Conservation (phyloP, 495 filamentous ascomycete genomes). For the Astrothelium subdiscretum region DNA sequence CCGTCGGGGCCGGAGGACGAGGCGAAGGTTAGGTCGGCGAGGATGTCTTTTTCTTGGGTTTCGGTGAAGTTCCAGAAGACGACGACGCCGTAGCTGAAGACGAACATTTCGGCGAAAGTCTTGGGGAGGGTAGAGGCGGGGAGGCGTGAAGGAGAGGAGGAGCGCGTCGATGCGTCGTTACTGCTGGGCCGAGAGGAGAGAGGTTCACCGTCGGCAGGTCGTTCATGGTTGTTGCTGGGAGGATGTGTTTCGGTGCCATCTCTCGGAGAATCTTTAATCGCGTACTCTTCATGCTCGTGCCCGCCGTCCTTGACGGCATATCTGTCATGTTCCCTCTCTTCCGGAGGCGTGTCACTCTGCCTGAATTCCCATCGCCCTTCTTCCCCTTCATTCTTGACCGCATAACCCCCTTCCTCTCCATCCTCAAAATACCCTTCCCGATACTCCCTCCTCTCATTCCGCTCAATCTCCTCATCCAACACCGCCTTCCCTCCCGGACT, state of each 20-base stretch:
- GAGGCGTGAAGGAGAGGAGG: conserved; percentile 6
- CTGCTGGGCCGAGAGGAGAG: conserved; percentile 4
- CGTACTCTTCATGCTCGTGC: conserved; percentile 3
- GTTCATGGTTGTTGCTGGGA: neutral
- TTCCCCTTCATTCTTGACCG: conserved; percentile 15
- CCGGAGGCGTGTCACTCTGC: conserved; percentile 23
- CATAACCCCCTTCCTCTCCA: conserved; percentile 33
- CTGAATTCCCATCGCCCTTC: conserved; percentile 28
- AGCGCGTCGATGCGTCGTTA: conserved; percentile 1
- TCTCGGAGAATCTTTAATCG: neutral
- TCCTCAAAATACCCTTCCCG: conserved; percentile 69
- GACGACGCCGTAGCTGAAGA: conserved; percentile 94
- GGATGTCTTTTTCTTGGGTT: conserved; percentile 87
- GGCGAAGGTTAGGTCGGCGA: conserved; percentile 91
- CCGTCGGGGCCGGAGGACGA: conserved; percentile 34
- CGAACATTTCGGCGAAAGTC: conserved; percentile 88
- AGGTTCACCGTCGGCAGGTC: neutral
- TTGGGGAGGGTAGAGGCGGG: conserved; percentile 26
- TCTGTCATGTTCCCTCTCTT: conserved; percentile 20
- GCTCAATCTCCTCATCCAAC: conserved; percentile 91
- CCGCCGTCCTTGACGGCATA: neutral
- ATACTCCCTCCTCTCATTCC: conserved; percentile 79
- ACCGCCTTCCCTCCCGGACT: conserved; percentile 86
- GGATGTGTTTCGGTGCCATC: neutral
- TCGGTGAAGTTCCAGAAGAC: conserved; percentile 99